Evolutionary conservation across 139 green algal genomes (phyloP), one percentile per base, ranked within the genome.

Genomic region (Chloropicon primus): DNA sequence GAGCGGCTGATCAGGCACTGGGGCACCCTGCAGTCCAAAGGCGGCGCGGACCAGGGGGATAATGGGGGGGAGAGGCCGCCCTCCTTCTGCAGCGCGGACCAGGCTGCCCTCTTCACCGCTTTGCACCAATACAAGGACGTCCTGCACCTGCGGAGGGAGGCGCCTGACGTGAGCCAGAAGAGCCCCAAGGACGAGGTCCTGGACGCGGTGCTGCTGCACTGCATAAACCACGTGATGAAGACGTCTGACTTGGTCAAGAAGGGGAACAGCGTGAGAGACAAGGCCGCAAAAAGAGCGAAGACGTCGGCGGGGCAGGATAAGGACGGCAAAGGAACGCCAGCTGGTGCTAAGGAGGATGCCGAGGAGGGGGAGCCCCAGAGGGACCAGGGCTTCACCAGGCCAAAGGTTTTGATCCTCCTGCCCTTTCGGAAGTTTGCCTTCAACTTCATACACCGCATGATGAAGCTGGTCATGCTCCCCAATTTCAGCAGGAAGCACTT

Each of bases 331-430:
- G n/a, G n/a, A n/a, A n/a, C n/a, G n/a, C n/a, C n/a, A n/a, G n/a
- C n/a, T n/a, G n/a, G n/a, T n/a, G 41, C 41, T 17, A 17, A 17
- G 10, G 41, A 62, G 5, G 41, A 17, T 27, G 74, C 27, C 22
- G 25, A 26, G 2, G 10, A 72, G 3, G 73, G 76, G 1, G 78
- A 81, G 0, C 22, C 80, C 2, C 86, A 87, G 0, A 80, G 88
- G 0, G 93, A 97, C 76, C 93, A 97, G 79, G 93, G 93, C 53
- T 97, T 97, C 81, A 90, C 87, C 0, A 79, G 92, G 1, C 81
- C 92, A 26, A 96, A 96, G 84, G 90, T 85, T 76, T n/a, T 98
- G 25, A 72, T 98, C 5, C 85, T 98, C 73, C 80, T 95, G 82
- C 94, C 94, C 0, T 88, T 93, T 81, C 88, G 94, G 80, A 95